Evolutionary conservation across 2,329 filamentous ascomycete species (phyloP), one percentile per base, ranked within the genome.

Genomic region (Dryadomyces quercivorus): DNA sequence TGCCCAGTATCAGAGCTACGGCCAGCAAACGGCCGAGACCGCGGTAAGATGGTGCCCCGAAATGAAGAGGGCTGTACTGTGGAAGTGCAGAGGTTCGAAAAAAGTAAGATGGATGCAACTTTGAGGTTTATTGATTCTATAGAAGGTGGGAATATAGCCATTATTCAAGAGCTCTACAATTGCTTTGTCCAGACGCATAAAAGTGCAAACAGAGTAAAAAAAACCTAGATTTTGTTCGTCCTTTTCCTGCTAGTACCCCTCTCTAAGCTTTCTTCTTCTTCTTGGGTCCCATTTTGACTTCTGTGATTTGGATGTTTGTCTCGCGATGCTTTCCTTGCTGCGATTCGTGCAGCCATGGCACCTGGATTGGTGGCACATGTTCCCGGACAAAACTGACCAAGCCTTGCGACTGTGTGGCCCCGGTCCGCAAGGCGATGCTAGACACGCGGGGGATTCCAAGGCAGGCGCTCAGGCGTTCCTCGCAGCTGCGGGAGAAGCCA

Each of bases 381-480:
- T 74, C 68, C 34, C 72, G 66, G 1, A 81, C 73, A 59, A 81
- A 78, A 4, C 81, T 73, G 22, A 83, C 63, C 10, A 89, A 64
- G 1, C 77, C 72, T 51, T 73, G 73, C 0, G 78, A 73, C 45
- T 78, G 75, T 0, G 82, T 81, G 0, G 83, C 80, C 42, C 70
- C 75, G 7, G 71, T 70, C 20, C 72, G 66, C 7, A 89, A 64
- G 0, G 77, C 85, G 36, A 89, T 69, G 21, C 82, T 81, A 1
- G 83, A 85, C 0, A 82, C 81, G 38, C 82, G 75, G 1, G 82
- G 80, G 10, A 88, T 72, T 2, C 78, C 78, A 3, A 88, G 70
- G 20, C 73, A 73, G 34, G 69, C 65, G 50, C 77, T 77, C 16
- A 89, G 67, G 13, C 75, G 74, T 16, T 77, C 70, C 48, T 84